Base-by-base conservation (phyloP, 345 rosid species). In the Brassica rapa region DNA sequence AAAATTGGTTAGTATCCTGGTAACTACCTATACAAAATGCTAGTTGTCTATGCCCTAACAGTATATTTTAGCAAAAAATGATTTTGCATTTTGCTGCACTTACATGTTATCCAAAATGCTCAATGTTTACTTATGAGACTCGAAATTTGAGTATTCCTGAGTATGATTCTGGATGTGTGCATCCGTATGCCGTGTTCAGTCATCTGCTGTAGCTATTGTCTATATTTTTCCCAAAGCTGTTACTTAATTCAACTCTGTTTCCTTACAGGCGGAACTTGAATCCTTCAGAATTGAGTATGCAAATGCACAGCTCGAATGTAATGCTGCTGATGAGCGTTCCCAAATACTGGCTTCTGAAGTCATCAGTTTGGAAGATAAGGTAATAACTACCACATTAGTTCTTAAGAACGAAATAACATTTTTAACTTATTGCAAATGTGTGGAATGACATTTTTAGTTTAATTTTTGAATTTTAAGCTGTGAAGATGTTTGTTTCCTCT, bases 341-440 rank as follows among this genome's bases (percentile, higher is more conserved):
- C 91, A 88, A 61, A 85, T 96, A 79, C 82, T 93, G 84, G 98
- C 99, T 78, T 85, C 98, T 64, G 99, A 96, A 86, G 99, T 93
- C 74, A 93, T 96, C 43, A 89, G 95, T 72, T 89, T 96, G 86
- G 99, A 96, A 87, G 99, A 96, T 86, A 96, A 93, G 98, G 99
- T 95, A 86, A 11, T 53, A 7, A 53, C 59, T 16, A 53, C 19
- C 10, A 16, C 59, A 16, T 53, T 53, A 49, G 55, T 5, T 51
- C 14, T 5, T 4, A 4, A 51, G 21, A 12, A 51, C 15, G 21
- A 49, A 51, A 16, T 3, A 5, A 51, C 19, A 51, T 15, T 51
- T 16, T 15, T 23, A 16, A 53, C 59, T 16, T 7, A 53, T 49
- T 76, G 68, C 59, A n/a, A 71, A 37, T 56, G 56, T 56, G 10